A percentile compares a stretch with the other conserved stretches of the same genome.
phyloP scores from a whole-genome alignment of 495 filamentous ascomycete genomes.

The Lasiosphaeria hispida region DNA sequence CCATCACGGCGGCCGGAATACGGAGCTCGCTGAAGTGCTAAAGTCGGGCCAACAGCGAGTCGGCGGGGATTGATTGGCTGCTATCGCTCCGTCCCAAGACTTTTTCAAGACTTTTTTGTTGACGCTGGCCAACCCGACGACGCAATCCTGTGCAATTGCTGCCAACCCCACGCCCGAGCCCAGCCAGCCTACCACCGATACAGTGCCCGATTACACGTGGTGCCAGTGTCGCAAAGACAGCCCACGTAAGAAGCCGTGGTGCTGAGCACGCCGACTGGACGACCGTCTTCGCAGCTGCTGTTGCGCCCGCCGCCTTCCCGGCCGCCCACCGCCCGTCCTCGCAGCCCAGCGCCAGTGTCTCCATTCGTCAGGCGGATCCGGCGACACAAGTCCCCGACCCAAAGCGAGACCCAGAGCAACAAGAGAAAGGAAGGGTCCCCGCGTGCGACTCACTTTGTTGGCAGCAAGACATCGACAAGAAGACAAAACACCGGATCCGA shows the following conservation, averaged over 20 bases:
- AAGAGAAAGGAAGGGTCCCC: neutral
- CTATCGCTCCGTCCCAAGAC: neutral
- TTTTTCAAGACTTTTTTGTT: too few relatives aligned
- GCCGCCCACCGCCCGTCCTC: constrained; percentile 5
- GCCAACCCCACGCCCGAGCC: constrained; percentile 27
- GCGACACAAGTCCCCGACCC: neutral
- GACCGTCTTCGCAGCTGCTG: neutral
- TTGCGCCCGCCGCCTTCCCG: neutral
- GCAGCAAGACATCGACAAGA: too few relatives aligned
- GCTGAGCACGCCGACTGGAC: constrained; percentile 7
- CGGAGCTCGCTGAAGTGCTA: neutral
- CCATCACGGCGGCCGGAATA: constrained; percentile 1
- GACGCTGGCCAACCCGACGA: neutral
- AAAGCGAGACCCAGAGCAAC: constrained; percentile 3
- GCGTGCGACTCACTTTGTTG: too few relatives aligned
- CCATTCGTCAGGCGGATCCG: neutral
- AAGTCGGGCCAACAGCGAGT: constrained; percentile 2
- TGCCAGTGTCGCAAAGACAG: constrained; percentile 32
- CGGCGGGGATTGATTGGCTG: constrained; percentile 8
- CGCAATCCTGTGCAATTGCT: constrained; percentile 1
- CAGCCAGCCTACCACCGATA: constrained; percentile 8
- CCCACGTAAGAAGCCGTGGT: constrained; percentile 20
- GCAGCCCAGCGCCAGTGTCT: neutral
- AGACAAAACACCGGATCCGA: neutral
- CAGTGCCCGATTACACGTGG: constrained; percentile 39